Conservation (phyloP, 331 rosid species). For the Prunus yedoensis region DNA sequence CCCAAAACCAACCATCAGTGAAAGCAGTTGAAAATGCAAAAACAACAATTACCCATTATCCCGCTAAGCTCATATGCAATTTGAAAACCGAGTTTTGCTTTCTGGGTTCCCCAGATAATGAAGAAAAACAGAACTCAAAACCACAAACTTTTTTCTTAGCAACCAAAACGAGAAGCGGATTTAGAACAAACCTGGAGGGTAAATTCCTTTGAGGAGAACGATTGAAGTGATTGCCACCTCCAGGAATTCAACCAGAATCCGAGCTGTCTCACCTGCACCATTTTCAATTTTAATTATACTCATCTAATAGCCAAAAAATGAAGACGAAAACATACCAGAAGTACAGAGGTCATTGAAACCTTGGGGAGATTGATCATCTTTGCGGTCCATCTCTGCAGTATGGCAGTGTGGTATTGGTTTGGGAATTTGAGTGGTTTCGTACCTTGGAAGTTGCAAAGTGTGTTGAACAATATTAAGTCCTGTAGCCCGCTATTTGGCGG, state of each 20-base stretch:
- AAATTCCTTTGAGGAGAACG: constrained; percentile 80
- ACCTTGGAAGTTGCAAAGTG: neutral
- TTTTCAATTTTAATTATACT: neutral
- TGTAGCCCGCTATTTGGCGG: neutral
- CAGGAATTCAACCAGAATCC: constrained; percentile 77
- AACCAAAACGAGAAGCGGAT: constrained; percentile 23
- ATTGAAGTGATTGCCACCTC: constrained; percentile 75
- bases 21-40: constrained; percentile 9
- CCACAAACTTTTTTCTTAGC: constrained; percentile 5
- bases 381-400: constrained; percentile 50
- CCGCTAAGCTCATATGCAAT: neutral
- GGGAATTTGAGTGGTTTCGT: neutral
- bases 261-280: constrained; percentile 51
- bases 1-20: constrained; percentile 17
- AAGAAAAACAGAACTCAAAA: neutral
- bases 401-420: neutral
- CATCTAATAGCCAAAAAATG: neutral
- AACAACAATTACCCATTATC: neutral
- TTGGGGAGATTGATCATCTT: constrained; percentile 55
- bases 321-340: neutral
- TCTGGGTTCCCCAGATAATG: neutral
- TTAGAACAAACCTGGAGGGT: constrained; percentile 60
- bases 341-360: constrained; percentile 31
- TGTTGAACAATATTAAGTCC: neutral
- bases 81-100: neutral